Conservation (phyloP, 495 filamentous ascomycete genomes). For the Extremus antarcticus region DNA sequence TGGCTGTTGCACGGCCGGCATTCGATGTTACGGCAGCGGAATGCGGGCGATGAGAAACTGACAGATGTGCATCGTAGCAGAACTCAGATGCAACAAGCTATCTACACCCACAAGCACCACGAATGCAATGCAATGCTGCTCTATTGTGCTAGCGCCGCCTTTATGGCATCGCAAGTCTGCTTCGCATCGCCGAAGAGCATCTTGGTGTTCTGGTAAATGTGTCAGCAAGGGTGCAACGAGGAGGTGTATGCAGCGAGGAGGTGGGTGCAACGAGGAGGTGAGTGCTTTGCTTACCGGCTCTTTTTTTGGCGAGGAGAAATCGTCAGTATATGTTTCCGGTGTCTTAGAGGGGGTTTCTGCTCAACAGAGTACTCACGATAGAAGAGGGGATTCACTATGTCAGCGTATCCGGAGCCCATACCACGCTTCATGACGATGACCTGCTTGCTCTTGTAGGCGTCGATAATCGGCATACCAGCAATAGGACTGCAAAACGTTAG, state of each 20-base stretch:
- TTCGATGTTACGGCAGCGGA: too few relatives aligned
- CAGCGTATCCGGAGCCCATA: slow-evolving; percentile 73
- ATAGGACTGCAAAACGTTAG: slow-evolving; percentile 40
- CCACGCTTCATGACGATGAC: slow-evolving; percentile 79
- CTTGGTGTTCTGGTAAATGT: slow-evolving; percentile 41
- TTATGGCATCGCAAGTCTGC: slow-evolving; percentile 51
- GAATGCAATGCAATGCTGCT: neutral
- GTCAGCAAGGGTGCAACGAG: neutral
- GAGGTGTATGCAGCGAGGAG: too few relatives aligned
- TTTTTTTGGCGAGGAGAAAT: too few relatives aligned
- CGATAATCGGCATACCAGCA: slow-evolving; percentile 75
- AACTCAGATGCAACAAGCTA: neutral
- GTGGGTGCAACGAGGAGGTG: too few relatives aligned
- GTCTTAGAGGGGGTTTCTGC: too few relatives aligned
- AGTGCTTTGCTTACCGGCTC: too few relatives aligned
- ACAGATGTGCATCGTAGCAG: too few relatives aligned
- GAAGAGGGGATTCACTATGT: slow-evolving; percentile 71
- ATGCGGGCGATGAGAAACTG: too few relatives aligned
- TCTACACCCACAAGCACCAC: neutral
- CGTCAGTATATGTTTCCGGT: neutral
- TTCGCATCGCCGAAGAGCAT: slow-evolving; percentile 83
- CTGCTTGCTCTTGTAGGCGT: slow-evolving; percentile 84
- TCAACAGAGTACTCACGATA: neutral
- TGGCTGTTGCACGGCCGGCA: too few relatives aligned
- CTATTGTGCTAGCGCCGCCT: slow-evolving; percentile 17